Evolutionary conservation across 1,139 yeast genomes (phyloP).

Genomic region (Zygoascus meyerae): DNA sequence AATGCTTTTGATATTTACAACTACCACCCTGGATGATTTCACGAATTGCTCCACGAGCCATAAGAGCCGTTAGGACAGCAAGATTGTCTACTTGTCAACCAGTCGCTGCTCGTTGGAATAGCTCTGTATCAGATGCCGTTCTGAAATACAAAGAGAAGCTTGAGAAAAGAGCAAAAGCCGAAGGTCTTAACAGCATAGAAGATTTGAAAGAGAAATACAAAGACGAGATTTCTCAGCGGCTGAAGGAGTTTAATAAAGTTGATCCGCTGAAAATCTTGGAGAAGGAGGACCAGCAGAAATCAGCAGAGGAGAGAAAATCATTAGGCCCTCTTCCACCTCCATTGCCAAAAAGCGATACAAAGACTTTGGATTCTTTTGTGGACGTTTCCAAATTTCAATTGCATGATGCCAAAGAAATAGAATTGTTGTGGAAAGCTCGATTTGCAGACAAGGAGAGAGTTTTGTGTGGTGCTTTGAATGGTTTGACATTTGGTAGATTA

Average conservation of each 20-base stretch:
- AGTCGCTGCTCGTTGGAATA: too few species aligned
- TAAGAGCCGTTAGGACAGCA: too few species aligned
- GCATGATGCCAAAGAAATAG: conserved; percentile 59
- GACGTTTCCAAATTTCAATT: conserved; percentile 57
- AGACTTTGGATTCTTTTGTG: conserved; percentile 63
- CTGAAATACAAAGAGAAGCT: conserved; percentile 40
- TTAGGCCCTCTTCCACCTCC: conserved; percentile 11
- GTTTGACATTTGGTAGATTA: conserved; percentile 53
- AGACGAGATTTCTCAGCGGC: conserved; percentile 53
- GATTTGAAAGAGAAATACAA: conserved; percentile 60
- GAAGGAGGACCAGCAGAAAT: conserved; percentile 1
- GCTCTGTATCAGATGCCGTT: not conserved
- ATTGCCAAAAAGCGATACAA: conserved; percentile 38
- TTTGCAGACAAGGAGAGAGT: conserved; percentile 57
- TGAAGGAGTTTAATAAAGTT: conserved; percentile 50
- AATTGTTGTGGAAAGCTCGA: conserved; percentile 84
- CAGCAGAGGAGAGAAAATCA: conserved; percentile 1
- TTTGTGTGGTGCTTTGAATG: conserved; percentile 59
- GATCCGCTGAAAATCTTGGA: conserved; percentile 64
- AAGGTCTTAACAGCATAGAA: conserved; percentile 47
- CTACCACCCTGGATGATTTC: too few species aligned
- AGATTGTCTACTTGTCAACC: too few species aligned
- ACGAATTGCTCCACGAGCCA: too few species aligned
- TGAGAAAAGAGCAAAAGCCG: conserved; percentile 43
- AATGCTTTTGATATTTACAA: too few species aligned